Evolutionary conservation across 257 asterid genomes (phyloP).

Genomic region (Salvia miltiorrhiza): DNA sequence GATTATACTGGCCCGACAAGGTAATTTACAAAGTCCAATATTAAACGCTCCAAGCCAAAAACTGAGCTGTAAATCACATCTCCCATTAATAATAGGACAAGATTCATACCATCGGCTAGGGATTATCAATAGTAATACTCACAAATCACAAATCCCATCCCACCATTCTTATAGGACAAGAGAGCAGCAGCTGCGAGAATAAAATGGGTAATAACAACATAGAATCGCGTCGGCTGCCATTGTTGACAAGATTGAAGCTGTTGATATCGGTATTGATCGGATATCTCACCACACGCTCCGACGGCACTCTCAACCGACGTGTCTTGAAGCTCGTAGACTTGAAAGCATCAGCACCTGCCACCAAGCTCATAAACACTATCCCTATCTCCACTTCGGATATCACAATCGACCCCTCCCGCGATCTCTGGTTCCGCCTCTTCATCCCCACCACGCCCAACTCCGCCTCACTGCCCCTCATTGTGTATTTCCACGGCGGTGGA

Average conservation of each 20-base stretch:
- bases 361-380: not conserved
- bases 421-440: slow-evolving; percentile 19
- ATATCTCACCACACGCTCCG: not conserved
- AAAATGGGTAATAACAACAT: not conserved
- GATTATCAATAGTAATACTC: too few relatives aligned
- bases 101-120: too few relatives aligned
- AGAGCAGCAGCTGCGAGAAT: not conserved
- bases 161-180: too few relatives aligned
- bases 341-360: not conserved
- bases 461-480: slow-evolving; percentile 31
- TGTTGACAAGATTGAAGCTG: not conserved
- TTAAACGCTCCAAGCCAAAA: too few relatives aligned
- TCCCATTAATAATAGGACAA: too few relatives aligned
- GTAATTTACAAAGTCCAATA: too few relatives aligned
- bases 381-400: not conserved
- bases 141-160: too few relatives aligned
- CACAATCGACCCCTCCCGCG: not conserved
- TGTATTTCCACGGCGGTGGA: slow-evolving; percentile 48
- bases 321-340: not conserved
- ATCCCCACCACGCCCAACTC: not conserved
- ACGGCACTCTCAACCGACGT: not conserved
- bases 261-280: not conserved
- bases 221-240: not conserved
- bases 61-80: too few relatives aligned
- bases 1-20: too few relatives aligned